Evolutionary conservation across 2,329 filamentous ascomycete genomes (phyloP), one percentile per base, ranked within the genome.

Genomic region (Achaetomium macrosporum): DNA sequence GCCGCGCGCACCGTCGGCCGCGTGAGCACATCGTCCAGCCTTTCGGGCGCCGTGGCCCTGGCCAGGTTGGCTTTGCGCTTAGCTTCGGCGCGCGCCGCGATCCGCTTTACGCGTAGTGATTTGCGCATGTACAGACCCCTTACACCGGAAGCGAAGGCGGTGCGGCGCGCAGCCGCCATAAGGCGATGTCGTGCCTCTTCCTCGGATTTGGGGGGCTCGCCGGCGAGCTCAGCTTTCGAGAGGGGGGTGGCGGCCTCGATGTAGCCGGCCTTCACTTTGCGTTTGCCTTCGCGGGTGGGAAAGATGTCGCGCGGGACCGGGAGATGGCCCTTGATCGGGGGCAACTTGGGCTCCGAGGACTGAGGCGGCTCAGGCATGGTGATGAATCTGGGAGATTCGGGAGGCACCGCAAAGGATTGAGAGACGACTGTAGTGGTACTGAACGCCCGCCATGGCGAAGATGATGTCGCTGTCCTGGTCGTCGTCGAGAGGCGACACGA

Each of bases 331-430:
- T 90, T 90, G 33, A 90, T 68, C 10, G 70, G 69, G 2, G 69
- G 64, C 2, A 64, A 71, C 56, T 68, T 71, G 13, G 66, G 66
- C 60, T 79, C 74, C 31, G 81, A 77, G 47, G 85, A 82, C 68
- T 96, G 90, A n/a, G 83, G 79, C 45, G 87, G 80, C 61, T 78
- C 77, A 44, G 91, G 92, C 51, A 96, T 76, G 60, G 89, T 83
- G 71, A 97, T 87, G 75, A 87, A 97, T 59, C 81, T 80, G 43
- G 93, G 92, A 35, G 90, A 95, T 68, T 96, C 88, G 45, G 93
- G 92, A 16, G 86, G 85, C 58, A 91, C 57, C 73, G 71, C 64
- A 78, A 79, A 51, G 71, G 53, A 59, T 71, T 69, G 43, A 67
- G 33, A 13, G 42, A 59, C 47, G 66, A 58, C 20, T 62, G 55